Percentiles rank a stretch among this genome's conserved stretches.
phyloP scores from a whole-genome alignment of 2,329 filamentous ascomycete genomes.

The Alternaria sp. region DNA sequence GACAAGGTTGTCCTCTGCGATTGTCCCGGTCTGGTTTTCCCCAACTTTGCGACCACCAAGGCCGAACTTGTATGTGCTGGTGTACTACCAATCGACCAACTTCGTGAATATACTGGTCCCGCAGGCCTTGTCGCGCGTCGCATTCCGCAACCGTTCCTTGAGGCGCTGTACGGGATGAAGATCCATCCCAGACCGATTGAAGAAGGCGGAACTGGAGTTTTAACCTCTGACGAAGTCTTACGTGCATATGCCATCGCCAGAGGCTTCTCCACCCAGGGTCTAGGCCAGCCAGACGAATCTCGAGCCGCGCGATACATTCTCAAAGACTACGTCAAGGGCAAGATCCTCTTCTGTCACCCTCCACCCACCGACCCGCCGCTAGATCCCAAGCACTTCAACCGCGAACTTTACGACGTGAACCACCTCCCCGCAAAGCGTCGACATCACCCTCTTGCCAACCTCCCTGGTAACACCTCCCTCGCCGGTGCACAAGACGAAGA shows the following conservation, averaged over 20 bases:
- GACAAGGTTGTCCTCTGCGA: constrained; percentile 92
- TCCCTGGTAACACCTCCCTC: constrained; percentile 51
- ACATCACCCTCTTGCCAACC: constrained; percentile 64
- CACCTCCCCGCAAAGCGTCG: constrained; percentile 85
- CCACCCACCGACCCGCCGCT: constrained; percentile 73
- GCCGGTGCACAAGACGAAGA: constrained; percentile 44
- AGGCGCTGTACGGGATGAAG: constrained; percentile 92
- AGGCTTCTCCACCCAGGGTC: constrained; percentile 88
- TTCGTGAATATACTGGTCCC: constrained; percentile 90
- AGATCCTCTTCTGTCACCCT: constrained; percentile 89
- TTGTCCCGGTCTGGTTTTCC: constrained; percentile 97
- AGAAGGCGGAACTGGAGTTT: constrained; percentile 89
- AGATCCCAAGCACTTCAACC: constrained; percentile 81
- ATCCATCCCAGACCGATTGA: constrained; percentile 82
- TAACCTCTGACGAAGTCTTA: constrained; percentile 85
- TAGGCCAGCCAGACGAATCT: constrained; percentile 91
- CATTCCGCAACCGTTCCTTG: constrained; percentile 86
- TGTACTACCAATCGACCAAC: constrained; percentile 93
- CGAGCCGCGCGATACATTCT: constrained; percentile 87
- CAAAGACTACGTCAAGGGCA: constrained; percentile 97
- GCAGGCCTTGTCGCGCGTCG: constrained; percentile 81
- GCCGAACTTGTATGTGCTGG: constrained; percentile 96
- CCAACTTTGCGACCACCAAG: constrained; percentile 96
- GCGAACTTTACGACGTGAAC: constrained; percentile 81
- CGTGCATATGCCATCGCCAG: constrained; percentile 85